Percentiles rank a stretch among this genome's conserved stretches.
Conservation (phyloP, 176 grass and related monocot species). For the Pontederia crassipes region DNA sequence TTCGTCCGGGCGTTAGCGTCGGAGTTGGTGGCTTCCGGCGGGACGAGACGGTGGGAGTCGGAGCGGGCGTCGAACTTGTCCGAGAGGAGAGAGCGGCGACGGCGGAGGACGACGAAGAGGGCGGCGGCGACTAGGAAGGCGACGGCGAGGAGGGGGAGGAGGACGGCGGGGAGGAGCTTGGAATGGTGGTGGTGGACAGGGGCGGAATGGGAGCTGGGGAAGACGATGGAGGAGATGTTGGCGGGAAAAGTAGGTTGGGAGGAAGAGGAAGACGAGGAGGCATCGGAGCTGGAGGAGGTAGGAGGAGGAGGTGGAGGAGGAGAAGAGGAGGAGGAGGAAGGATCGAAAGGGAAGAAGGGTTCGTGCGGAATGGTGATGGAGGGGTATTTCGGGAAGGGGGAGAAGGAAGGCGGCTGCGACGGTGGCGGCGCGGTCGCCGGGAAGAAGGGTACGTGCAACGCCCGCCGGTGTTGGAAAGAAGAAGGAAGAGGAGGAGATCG, state of each 20-base stretch:
- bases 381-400: conserved; percentile 3
- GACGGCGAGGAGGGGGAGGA: conserved; percentile 59
- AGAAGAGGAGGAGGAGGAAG: conserved; percentile 35
- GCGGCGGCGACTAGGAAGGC: conserved; percentile 49
- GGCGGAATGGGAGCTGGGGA: conserved; percentile 31
- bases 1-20: conserved; percentile 29
- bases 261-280: neutral
- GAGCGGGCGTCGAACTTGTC: conserved; percentile 36
- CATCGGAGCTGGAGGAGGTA: no score
- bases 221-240: conserved; percentile 31
- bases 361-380: conserved; percentile 2
- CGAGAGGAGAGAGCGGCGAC: conserved; percentile 23
- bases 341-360: conserved; percentile 16
- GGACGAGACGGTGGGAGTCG: conserved; percentile 71
- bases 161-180: conserved; percentile 63
- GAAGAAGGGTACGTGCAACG: conserved; percentile 54
- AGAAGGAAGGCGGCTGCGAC: conserved; percentile 1
- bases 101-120: conserved; percentile 64
- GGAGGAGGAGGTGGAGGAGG: neutral
- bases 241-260: conserved; percentile 30
- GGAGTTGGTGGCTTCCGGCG: conserved; percentile 38
- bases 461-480: conserved; percentile 16
- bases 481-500: neutral
- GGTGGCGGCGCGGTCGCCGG: conserved; percentile 21
- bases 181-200: conserved; percentile 5